Conservation (phyloP, 495 filamentous ascomycete genomes). For the Penicillium manginii region DNA sequence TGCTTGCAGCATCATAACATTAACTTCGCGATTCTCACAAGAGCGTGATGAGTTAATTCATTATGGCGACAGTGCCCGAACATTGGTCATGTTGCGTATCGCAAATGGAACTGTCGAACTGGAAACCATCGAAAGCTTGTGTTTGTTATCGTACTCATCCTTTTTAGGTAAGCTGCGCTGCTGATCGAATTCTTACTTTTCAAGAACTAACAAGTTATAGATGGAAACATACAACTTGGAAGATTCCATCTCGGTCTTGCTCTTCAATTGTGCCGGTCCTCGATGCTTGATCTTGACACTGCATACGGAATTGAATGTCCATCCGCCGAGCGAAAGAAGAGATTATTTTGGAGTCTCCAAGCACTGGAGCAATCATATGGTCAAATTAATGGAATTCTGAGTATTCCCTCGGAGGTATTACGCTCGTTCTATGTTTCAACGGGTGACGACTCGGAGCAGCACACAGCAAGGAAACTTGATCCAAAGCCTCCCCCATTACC, state of each 20-base stretch:
- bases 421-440: constrained; percentile 35
- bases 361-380: constrained; percentile 45
- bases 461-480: constrained; percentile 14
- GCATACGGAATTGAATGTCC: constrained; percentile 35
- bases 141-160: constrained; percentile 46
- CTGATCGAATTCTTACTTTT: background rate
- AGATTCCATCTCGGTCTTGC: constrained; percentile 49
- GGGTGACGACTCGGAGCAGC: constrained; percentile 22
- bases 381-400: constrained; percentile 45
- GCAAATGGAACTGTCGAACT: constrained; percentile 51
- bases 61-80: constrained; percentile 46
- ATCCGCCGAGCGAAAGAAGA: constrained; percentile 42
- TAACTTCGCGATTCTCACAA: constrained; percentile 46
- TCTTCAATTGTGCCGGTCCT: constrained; percentile 48
- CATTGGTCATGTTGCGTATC: constrained; percentile 50
- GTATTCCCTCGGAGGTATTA: constrained; percentile 36
- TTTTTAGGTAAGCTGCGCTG: constrained; percentile 39
- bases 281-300: constrained; percentile 45
- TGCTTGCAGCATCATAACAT: constrained; percentile 44
- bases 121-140: constrained; percentile 49
- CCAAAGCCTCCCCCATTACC: constrained; percentile 41
- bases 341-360: constrained; percentile 51
- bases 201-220: constrained; percentile 24
- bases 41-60: constrained; percentile 42
- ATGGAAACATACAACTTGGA: constrained; percentile 44